Evolutionary conservation across 257 asterid genomes (phyloP).

Genomic region (Scutellaria galericulata): DNA sequence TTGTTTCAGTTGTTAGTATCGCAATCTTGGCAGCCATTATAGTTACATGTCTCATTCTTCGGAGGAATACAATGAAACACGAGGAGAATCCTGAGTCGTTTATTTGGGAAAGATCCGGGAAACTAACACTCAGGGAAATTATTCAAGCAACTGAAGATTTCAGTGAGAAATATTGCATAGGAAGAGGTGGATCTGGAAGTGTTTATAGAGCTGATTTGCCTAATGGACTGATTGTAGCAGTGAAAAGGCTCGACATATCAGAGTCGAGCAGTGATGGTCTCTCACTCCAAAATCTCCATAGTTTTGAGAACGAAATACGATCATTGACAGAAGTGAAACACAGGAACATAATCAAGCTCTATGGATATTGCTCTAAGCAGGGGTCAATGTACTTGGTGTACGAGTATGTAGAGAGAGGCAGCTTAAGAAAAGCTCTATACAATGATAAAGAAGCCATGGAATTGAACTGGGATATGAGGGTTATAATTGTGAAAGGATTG

Average conservation of each 20-base stretch:
- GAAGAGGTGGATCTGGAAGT: conserved; percentile 87
- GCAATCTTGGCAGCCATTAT: conserved; percentile 46
- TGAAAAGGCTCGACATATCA: conserved; percentile 69
- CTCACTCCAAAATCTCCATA: conserved; percentile 47
- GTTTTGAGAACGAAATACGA: conserved; percentile 86
- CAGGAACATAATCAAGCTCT: conserved; percentile 87
- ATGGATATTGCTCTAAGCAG: conserved; percentile 74
- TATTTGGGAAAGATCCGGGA: conserved; percentile 81
- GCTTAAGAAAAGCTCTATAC: conserved; percentile 59
- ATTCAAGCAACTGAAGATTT: conserved; percentile 76
- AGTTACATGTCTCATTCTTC: conserved; percentile 40
- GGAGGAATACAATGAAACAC: conserved; percentile 39
- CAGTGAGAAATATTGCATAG: conserved; percentile 66
- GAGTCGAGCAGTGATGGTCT: conserved; percentile 55
- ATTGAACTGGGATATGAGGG: conserved; percentile 68
- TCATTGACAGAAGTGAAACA: conserved; percentile 84
- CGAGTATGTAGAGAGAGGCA: conserved; percentile 85
- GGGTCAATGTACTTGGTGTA: conserved; percentile 86
- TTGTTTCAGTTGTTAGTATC: conserved; percentile 55
- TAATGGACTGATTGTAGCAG: conserved; percentile 70
- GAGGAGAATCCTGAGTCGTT: conserved; percentile 57
- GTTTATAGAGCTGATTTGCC: conserved; percentile 72
- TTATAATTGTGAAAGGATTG: conserved; percentile 73
- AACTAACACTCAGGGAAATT: conserved; percentile 72
- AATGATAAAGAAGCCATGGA: conserved; percentile 58